Conservation (phyloP, 176 grass and related monocot genomes). For the Olyra latifolia region DNA sequence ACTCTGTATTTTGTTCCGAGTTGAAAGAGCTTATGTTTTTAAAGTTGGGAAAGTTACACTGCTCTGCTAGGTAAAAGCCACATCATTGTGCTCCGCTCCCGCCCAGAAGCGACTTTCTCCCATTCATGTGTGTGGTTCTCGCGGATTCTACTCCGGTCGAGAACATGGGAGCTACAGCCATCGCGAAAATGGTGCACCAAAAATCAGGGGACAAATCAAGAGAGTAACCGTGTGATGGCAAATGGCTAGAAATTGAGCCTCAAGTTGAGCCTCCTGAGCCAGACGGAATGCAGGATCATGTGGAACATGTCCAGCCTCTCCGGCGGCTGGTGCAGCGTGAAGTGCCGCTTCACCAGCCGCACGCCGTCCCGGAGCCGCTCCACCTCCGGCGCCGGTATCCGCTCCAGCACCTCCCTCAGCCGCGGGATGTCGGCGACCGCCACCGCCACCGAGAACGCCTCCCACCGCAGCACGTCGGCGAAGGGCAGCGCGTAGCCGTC, state of each 20-base stretch:
- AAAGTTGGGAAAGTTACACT: no score
- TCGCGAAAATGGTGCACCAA: no score
- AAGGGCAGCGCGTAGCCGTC: conserved; percentile 65
- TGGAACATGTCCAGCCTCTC: conserved; percentile 69
- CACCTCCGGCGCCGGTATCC: conserved; percentile 55
- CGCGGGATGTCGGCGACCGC: conserved; percentile 43
- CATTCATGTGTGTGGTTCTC: no score
- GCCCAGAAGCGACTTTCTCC: no score
- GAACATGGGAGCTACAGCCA: no score
- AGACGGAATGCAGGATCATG: conserved; percentile 85
- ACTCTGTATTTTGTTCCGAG: no score
- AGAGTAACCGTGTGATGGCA: no score
- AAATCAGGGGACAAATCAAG: no score
- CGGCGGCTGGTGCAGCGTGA: conserved; percentile 54
- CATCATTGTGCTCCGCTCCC: no score
- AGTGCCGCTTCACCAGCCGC: conserved; percentile 61
- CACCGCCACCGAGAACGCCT: conserved; percentile 69
- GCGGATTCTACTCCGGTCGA: no score
- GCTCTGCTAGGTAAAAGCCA: no score
- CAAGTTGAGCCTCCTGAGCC: conserved; percentile 78
- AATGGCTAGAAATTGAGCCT: neutral
- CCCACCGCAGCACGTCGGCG: conserved; percentile 68
- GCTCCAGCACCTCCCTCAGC: conserved; percentile 52
- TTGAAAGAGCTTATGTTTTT: no score
- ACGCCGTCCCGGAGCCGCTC: conserved; percentile 47